A percentile compares a stretch with the other conserved stretches of the same genome.
Evolutionary conservation across 108 stramenopile genomes (phyloP).

Genomic region (Schizochytrium sp.): DNA sequence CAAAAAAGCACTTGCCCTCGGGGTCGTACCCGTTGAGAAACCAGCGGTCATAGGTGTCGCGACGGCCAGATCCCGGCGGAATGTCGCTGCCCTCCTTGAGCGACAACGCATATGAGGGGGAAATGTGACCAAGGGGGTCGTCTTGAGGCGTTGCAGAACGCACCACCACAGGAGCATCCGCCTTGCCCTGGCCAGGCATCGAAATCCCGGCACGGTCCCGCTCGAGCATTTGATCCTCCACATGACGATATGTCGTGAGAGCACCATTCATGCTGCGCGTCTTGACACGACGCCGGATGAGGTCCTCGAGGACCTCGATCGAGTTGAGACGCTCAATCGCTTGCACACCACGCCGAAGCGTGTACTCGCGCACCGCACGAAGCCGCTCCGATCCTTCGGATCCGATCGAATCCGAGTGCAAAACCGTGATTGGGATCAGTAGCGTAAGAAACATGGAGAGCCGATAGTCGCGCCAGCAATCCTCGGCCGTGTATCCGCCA

Average conservation of each 20-base stretch:
- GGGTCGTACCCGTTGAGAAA: background rate
- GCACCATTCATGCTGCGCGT: background rate
- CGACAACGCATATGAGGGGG: background rate
- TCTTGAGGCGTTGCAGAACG: background rate
- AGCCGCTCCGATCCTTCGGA: background rate
- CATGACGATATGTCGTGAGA: background rate
- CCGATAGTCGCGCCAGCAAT: constrained; percentile 13
- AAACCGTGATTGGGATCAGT: background rate
- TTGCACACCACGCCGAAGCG: background rate
- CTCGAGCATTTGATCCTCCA: background rate
- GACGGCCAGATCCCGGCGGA: background rate
- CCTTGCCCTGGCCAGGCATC: background rate
- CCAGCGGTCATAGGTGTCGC: background rate
- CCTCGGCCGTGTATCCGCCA: background rate
- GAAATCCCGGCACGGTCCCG: background rate
- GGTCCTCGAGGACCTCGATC: background rate
- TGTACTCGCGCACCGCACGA: background rate
- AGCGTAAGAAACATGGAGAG: background rate
- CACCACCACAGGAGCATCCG: background rate
- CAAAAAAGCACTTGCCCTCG: background rate
- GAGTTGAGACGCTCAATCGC: background rate
- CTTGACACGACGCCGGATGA: background rate
- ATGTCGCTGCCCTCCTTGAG: background rate
- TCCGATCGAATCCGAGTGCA: background rate
- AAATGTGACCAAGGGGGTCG: background rate